Conservation (phyloP, 106 monocot genomes). For the Posidonia australis region DNA sequence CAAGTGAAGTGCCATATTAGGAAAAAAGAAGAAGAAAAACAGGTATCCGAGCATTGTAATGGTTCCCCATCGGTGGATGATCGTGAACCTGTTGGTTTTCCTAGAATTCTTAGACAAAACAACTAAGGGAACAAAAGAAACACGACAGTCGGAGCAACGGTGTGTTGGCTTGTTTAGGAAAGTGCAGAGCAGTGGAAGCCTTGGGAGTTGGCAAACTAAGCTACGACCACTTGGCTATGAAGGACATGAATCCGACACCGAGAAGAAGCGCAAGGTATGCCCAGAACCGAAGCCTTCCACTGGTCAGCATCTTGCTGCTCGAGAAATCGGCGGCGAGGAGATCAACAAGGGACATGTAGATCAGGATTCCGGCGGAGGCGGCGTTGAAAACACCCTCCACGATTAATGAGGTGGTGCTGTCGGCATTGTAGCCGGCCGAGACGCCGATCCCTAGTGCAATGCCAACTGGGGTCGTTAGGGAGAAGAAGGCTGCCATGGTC, state of each 20-base stretch:
- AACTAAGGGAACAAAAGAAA: no score
- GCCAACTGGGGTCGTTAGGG: slow-evolving; percentile 14
- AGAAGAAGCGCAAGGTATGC: slow-evolving; percentile 2
- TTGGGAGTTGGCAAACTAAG: no score
- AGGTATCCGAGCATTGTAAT: no score
- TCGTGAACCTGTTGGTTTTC: no score
- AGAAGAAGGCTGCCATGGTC: slow-evolving; percentile 15
- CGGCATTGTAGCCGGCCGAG: slow-evolving; percentile 6
- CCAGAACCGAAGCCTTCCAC: slow-evolving; percentile 7
- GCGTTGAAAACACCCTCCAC: slow-evolving; percentile 14
- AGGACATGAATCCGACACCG: slow-evolving; percentile 16
- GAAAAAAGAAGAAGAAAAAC: no score
- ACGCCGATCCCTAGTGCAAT: slow-evolving; percentile 12
- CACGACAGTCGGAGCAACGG: no score
- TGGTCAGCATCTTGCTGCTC: slow-evolving; percentile 11
- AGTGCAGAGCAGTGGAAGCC: no score
- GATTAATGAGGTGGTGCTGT: slow-evolving; percentile 8
- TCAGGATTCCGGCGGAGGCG: slow-evolving; percentile 14
- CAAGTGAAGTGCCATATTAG: no score
- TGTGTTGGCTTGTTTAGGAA: no score
- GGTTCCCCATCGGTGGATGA: no score
- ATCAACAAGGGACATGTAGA: slow-evolving; percentile 22
- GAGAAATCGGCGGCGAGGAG: slow-evolving; percentile 18
- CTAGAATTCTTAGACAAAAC: no score
- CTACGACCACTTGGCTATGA: slow-evolving; percentile 15